Conservation (phyloP, 139 green algal species). For the Micractinium conductrix region DNA sequence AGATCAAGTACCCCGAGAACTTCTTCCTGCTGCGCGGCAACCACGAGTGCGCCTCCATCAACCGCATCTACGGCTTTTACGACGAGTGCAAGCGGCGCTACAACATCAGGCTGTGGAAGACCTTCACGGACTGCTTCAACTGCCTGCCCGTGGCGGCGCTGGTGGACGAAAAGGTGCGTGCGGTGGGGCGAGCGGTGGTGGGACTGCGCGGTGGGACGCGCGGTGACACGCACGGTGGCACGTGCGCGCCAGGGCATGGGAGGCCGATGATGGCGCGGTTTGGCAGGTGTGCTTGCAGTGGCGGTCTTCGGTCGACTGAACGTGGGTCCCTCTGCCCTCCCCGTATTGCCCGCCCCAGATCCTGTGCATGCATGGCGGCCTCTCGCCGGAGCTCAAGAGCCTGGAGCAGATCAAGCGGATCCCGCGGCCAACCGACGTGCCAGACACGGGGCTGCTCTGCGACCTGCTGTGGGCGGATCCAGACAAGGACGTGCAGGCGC, state of each 20-base stretch:
- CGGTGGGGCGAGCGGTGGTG: too few relatives aligned
- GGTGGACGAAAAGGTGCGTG: slow-evolving; percentile 96
- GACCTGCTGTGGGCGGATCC: slow-evolving; percentile 99
- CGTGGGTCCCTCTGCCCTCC: too few relatives aligned
- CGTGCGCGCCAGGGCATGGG: too few relatives aligned
- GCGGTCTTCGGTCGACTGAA: too few relatives aligned
- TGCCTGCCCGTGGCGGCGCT: slow-evolving; percentile 97
- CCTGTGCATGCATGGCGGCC: slow-evolving; percentile 99
- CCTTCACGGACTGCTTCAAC: slow-evolving; percentile 99
- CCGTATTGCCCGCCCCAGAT: too few relatives aligned
- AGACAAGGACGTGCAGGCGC: slow-evolving; percentile 95
- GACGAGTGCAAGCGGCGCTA: slow-evolving; percentile 99
- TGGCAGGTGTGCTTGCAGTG: too few relatives aligned
- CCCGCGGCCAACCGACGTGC: slow-evolving; percentile 95
- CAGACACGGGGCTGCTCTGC: slow-evolving; percentile 97
- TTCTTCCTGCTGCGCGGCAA: slow-evolving; percentile 99
- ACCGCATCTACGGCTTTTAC: slow-evolving; percentile 99
- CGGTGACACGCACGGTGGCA: too few relatives aligned
- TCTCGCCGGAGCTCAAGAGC: slow-evolving; percentile 97
- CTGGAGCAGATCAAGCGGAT: slow-evolving; percentile 99
- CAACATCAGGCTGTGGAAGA: slow-evolving; percentile 99
- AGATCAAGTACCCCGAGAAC: slow-evolving; percentile 99
- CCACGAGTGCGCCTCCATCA: slow-evolving; percentile 98
- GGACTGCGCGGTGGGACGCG: too few relatives aligned
- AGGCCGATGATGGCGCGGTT: too few relatives aligned